These are phyloP conservation scores for Curvularia verruculosa DNA, from an alignment of 2,329 filamentous ascomycete genomes.

Conservation along the genomic window DNA sequence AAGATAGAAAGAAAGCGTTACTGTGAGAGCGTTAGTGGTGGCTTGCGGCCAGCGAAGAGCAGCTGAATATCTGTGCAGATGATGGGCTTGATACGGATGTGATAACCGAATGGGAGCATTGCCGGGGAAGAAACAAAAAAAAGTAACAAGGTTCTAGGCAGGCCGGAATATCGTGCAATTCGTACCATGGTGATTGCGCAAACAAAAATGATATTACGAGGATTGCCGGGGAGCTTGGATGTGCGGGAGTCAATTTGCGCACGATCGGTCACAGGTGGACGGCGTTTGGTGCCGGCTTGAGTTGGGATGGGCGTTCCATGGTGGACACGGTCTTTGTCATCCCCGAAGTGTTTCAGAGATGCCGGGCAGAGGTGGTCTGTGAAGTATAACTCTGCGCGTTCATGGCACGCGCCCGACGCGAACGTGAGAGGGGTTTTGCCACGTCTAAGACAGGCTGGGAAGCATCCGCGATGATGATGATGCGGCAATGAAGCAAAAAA, in stretches of 20 bases:
- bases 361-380: slow-evolving; percentile 8
- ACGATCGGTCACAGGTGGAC: background rate
- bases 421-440: slow-evolving; percentile 13
- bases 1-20: slow-evolving; percentile 3
- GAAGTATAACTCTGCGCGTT: slow-evolving; percentile 13
- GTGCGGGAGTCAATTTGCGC: slow-evolving; percentile 4
- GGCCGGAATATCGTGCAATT: background rate
- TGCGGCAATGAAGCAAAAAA: slow-evolving; percentile 26
- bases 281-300: background rate
- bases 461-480: slow-evolving; percentile 18
- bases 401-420: slow-evolving; percentile 17
- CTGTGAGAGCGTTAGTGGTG: slow-evolving; percentile 13
- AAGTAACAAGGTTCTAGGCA: background rate
- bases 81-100: background rate
- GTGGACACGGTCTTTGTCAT: slow-evolving; percentile 2
- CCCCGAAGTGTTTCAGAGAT: slow-evolving; percentile 14
- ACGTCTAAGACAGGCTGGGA: slow-evolving; percentile 15
- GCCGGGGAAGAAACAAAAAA: background rate
- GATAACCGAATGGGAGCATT: slow-evolving; percentile 1
- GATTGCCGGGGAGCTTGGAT: slow-evolving; percentile 5
- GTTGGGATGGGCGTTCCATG: slow-evolving; percentile 5
- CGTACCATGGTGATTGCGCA: slow-evolving; percentile 3
- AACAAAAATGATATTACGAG: slow-evolving; percentile 5
- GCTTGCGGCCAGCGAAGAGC: slow-evolving; percentile 7
- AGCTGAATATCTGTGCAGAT: slow-evolving; percentile 2